These are phyloP conservation scores for Macrolepiota dolichaula DNA, from an alignment of 768 basidiomycete species.

Conservation along the genomic window DNA sequence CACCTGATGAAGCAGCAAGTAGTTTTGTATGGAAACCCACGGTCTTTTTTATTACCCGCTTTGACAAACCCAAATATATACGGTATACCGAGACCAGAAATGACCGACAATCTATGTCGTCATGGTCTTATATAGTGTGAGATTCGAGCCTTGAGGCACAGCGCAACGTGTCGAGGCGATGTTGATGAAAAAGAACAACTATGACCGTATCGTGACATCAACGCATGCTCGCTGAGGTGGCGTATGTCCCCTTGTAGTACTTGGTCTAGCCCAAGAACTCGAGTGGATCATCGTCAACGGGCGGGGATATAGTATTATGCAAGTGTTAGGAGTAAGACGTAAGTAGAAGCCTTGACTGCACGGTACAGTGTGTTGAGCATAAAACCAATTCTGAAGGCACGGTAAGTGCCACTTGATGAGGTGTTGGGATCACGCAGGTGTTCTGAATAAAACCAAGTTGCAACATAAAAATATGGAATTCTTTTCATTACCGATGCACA, in stretches of 20 bases:
- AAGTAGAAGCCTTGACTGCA: neutral
- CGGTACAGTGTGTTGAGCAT: neutral
- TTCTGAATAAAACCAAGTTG: no score
- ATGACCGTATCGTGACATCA: neutral
- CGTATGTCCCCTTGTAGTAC: neutral
- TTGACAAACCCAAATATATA: neutral
- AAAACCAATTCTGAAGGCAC: neutral
- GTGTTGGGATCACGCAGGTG: neutral
- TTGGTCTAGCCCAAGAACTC: neutral
- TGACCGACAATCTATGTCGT: neutral
- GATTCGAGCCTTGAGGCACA: neutral
- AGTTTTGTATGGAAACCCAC: neutral
- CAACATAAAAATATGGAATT: neutral
- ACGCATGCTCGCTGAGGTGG: neutral
- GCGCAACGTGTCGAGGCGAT: neutral
- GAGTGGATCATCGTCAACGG: neutral
- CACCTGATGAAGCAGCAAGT: neutral
- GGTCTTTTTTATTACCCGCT: neutral
- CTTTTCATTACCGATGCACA: neutral
- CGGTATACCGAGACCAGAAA: neutral
- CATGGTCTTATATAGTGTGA: neutral
- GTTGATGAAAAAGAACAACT: neutral
- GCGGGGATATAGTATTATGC: neutral
- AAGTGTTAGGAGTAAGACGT: neutral
- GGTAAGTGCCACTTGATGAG: neutral